These are phyloP conservation scores for Nemophila menziesii DNA, from an alignment of 257 asterid species.

Conservation along the genomic window DNA sequence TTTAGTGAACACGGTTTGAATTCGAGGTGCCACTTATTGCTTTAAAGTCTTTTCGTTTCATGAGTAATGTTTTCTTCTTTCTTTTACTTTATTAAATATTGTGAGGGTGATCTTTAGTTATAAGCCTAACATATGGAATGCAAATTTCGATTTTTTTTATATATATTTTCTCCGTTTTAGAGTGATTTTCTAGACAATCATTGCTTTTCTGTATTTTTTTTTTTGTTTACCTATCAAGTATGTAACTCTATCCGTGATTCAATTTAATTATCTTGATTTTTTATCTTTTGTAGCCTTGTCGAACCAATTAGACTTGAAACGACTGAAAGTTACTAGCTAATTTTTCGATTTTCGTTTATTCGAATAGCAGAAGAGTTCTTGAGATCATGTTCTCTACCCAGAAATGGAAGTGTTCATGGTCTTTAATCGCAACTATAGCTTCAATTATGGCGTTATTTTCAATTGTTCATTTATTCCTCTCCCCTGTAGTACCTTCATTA, in stretches of 20 bases:
- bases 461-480: conserved; percentile 56
- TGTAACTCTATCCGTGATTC: background rate
- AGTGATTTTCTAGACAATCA: background rate
- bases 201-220: too few relatives aligned
- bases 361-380: conserved; percentile 9
- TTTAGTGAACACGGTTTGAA: background rate
- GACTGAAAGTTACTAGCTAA: conserved; percentile 3
- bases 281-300: background rate
- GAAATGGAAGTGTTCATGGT: conserved; percentile 86
- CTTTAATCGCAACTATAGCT: conserved; percentile 51
- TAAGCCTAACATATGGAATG: background rate
- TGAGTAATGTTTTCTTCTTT: background rate
- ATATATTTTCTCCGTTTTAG: background rate
- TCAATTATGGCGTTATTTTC: conserved; percentile 55
- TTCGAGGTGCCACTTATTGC: conserved; percentile 2
- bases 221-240: background rate
- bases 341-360: conserved; percentile 5
- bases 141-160: conserved; percentile 1
- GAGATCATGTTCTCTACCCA: conserved; percentile 68
- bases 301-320: background rate
- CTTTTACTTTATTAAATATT: conserved; percentile 1
- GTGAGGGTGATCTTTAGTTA: conserved; percentile 7
- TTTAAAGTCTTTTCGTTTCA: background rate
- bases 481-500: conserved; percentile 46
- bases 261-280: too few relatives aligned